A percentile compares a stretch with the other conserved stretches of the same genome.
phyloP scores from a whole-genome alignment of 345 rosid genomes.

The Citrus glauca region DNA sequence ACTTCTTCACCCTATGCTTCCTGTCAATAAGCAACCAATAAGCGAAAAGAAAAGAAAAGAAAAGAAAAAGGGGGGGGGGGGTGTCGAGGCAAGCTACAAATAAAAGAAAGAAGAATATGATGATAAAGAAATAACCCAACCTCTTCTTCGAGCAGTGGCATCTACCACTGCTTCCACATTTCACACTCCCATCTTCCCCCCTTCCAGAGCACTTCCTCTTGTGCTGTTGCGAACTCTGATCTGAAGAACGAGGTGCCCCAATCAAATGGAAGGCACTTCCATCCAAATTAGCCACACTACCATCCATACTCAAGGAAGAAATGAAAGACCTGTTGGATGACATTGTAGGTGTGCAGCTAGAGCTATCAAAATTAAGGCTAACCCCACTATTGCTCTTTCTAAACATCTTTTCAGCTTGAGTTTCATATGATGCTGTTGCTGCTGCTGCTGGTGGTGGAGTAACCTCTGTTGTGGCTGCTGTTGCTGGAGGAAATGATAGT shows the following conservation, averaged over 20 bases:
- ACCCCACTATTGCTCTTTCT: constrained; percentile 57
- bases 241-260: constrained; percentile 50
- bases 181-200: constrained; percentile 70
- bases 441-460: constrained; percentile 42
- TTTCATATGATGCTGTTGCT: constrained; percentile 59
- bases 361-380: constrained; percentile 67
- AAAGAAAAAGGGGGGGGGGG: background rate
- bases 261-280: constrained; percentile 57
- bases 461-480: constrained; percentile 43
- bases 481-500: constrained; percentile 40
- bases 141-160: constrained; percentile 86
- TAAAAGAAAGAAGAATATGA: background rate
- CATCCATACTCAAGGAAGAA: constrained; percentile 73
- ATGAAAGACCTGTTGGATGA: constrained; percentile 69
- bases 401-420: constrained; percentile 78
- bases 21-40: constrained; percentile 32
- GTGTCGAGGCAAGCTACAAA: background rate
- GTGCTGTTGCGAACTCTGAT: constrained; percentile 63
- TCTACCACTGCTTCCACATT: constrained; percentile 60
- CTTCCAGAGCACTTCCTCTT: constrained; percentile 61
- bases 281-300: constrained; percentile 61
- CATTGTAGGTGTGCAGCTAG: constrained; percentile 76
- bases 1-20: constrained; percentile 71
- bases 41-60: background rate
- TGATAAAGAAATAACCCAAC: constrained; percentile 22